Conservation (phyloP, 2,329 filamentous ascomycete species). For the Ascochyta lentis region DNA sequence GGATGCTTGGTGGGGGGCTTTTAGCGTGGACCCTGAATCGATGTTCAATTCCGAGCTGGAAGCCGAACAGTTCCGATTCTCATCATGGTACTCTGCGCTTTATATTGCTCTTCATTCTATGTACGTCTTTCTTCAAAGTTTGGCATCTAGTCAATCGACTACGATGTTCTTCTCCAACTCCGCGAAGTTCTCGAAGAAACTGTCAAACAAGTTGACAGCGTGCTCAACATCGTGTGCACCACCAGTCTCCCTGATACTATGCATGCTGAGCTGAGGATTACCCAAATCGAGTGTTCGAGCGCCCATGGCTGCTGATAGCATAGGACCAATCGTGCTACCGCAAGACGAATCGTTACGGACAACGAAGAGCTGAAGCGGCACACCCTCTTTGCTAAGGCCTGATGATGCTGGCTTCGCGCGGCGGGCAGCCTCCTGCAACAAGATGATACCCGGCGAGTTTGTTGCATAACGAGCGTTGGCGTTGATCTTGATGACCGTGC, state of each 20-base stretch:
- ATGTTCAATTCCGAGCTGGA: neutral
- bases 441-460: slow-evolving; percentile 91
- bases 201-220: slow-evolving; percentile 83
- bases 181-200: slow-evolving; percentile 87
- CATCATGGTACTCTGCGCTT: slow-evolving; percentile 8
- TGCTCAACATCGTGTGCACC: slow-evolving; percentile 87
- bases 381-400: slow-evolving; percentile 62
- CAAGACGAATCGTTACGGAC: slow-evolving; percentile 95
- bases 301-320: slow-evolving; percentile 86
- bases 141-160: slow-evolving; percentile 68
- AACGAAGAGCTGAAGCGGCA: slow-evolving; percentile 94
- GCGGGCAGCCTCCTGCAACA: slow-evolving; percentile 84
- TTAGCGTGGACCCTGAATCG: slow-evolving; percentile 33
- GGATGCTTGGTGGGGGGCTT: slow-evolving; percentile 38
- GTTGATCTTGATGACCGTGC: slow-evolving; percentile 96
- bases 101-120: slow-evolving; percentile 14
- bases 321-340: slow-evolving; percentile 97
- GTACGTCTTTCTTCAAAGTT: slow-evolving; percentile 26
- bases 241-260: slow-evolving; percentile 92
- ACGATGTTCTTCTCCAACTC: slow-evolving; percentile 81
- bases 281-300: slow-evolving; percentile 89
- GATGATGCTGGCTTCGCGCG: slow-evolving; percentile 59
- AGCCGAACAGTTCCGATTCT: slow-evolving; percentile 18
- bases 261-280: slow-evolving; percentile 95
- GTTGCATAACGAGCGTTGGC: slow-evolving; percentile 97